A percentile compares a stretch with the other conserved stretches of the same genome.
Evolutionary conservation across 2,329 filamentous ascomycete species (phyloP).

Genomic region (Paecilomyces niveus): DNA sequence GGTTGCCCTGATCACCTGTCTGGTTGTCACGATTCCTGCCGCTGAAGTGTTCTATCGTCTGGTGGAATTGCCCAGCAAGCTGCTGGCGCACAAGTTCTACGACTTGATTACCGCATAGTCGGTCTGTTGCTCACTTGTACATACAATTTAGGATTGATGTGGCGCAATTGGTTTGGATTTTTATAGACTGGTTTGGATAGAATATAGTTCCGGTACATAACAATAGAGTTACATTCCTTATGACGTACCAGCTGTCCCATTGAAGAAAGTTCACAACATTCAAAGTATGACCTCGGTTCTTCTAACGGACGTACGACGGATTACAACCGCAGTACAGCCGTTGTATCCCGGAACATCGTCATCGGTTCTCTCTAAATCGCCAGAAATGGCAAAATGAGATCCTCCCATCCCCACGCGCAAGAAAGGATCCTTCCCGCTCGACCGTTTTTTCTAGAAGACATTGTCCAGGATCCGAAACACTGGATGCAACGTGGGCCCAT

Average conservation of each 20-base stretch:
- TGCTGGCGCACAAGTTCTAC: neutral
- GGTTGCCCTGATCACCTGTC: neutral
- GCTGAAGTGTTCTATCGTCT: neutral
- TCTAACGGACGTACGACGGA: neutral
- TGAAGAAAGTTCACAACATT: neutral
- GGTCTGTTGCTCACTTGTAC: neutral
- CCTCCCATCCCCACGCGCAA: neutral
- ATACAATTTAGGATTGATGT: neutral
- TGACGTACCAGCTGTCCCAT: neutral
- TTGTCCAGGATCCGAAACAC: neutral
- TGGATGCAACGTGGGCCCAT: neutral
- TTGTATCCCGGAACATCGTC: neutral
- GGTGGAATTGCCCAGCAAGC: constrained; percentile 1
- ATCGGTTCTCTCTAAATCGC: neutral
- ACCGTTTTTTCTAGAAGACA: neutral
- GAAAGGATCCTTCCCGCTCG: neutral
- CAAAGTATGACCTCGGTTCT: neutral
- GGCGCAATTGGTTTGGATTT: neutral
- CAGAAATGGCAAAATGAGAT: neutral
- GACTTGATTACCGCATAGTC: neutral
- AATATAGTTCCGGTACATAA: neutral
- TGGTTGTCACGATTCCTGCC: neutral
- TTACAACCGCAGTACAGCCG: neutral
- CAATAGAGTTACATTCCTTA: neutral
- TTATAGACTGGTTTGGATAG: neutral